Conservation (phyloP, 345 rosid genomes). For the Citrus medica region DNA sequence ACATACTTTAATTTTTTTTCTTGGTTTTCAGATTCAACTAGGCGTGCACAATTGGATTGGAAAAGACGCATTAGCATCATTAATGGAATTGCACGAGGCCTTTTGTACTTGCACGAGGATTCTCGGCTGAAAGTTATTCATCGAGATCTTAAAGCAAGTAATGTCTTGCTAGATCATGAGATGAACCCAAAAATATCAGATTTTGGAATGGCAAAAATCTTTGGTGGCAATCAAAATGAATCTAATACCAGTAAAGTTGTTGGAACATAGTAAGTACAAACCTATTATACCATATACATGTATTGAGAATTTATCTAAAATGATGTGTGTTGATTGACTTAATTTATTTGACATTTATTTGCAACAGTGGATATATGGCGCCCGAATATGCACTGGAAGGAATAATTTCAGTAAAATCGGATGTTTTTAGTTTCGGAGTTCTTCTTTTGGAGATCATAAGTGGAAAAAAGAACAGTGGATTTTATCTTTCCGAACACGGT, state of each 20-base stretch:
- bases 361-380: constrained; percentile 11
- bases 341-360: neutral
- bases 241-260: too few species aligned
- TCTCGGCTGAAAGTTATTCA: constrained; percentile 35
- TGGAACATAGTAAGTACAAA: too few species aligned
- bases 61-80: constrained; percentile 22
- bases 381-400: constrained; percentile 14
- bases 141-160: constrained; percentile 20
- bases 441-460: constrained; percentile 8
- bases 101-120: constrained; percentile 37
- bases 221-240: too few species aligned
- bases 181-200: too few species aligned
- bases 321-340: neutral
- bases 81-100: constrained; percentile 29
- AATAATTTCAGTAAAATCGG: neutral
- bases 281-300: too few species aligned
- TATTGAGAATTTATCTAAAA: too few species aligned
- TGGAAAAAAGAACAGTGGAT: neutral
- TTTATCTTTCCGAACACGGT: neutral
- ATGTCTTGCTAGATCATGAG: neutral
- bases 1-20: neutral
- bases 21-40: neutral
- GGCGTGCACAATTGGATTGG: constrained; percentile 8
- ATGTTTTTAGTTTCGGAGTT: constrained; percentile 20
- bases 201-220: too few species aligned